phyloP scores from a whole-genome alignment of 2,329 filamentous ascomycete species.

The Calonectria henricotiae region DNA sequence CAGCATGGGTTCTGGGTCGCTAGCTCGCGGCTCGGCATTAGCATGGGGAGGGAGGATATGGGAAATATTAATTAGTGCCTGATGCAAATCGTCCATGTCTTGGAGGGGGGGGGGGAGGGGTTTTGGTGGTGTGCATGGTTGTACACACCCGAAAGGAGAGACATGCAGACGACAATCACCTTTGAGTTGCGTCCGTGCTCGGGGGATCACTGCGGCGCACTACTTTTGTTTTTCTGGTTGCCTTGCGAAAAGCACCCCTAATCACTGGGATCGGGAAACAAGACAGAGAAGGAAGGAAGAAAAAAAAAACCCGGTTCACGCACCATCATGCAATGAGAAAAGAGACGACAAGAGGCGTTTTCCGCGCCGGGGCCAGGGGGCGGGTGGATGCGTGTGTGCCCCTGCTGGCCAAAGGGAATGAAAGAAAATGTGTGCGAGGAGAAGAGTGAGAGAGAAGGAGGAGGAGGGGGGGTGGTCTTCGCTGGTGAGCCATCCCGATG shows the following conservation, averaged over 20 bases:
- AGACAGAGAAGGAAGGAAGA: background rate
- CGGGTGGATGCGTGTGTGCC: background rate
- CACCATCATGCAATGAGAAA: slow-evolving; percentile 7
- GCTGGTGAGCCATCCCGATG: slow-evolving; percentile 11
- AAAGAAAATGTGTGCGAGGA: background rate
- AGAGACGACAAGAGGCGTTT: slow-evolving; percentile 20
- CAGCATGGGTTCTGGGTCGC: background rate
- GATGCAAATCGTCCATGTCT: slow-evolving; percentile 13
- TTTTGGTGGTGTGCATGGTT: background rate
- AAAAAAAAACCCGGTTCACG: background rate
- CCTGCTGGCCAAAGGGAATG: background rate
- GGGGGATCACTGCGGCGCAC: background rate
- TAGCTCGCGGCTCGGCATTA: slow-evolving; percentile 15
- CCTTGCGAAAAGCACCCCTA: background rate
- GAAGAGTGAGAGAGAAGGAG: background rate
- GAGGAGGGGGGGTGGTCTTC: background rate
- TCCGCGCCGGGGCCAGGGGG: background rate
- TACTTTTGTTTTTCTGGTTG: background rate
- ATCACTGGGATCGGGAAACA: background rate
- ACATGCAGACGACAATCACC: background rate
- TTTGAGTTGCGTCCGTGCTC: slow-evolving; percentile 10
- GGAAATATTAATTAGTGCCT: background rate
- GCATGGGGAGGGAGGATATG: background rate
- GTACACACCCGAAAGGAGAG: background rate
- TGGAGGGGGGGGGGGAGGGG: too few species aligned